phyloP scores from a whole-genome alignment of 371 early-diverging fungal genomes.

The Actinomortierella wolfii region DNA sequence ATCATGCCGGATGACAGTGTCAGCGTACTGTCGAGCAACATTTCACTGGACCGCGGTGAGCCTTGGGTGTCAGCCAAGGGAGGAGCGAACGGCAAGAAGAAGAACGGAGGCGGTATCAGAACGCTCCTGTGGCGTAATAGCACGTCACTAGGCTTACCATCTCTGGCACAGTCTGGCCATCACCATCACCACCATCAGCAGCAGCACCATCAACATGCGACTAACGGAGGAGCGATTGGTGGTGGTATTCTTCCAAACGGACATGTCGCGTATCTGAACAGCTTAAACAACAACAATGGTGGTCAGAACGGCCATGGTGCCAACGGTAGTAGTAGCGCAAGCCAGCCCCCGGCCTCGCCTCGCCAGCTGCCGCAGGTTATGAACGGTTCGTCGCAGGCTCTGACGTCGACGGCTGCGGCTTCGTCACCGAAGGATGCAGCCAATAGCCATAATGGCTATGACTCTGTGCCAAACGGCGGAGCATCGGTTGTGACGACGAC shows the following conservation, averaged over 20 bases:
- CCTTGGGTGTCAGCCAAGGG: constrained; percentile 40
- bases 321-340: too few species aligned
- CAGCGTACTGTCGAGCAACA: constrained; percentile 43
- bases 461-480: constrained; percentile 7
- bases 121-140: constrained; percentile 42
- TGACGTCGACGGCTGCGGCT: constrained; percentile 16
- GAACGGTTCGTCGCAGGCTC: constrained; percentile 28
- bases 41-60: constrained; percentile 36
- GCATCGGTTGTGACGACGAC: too few species aligned
- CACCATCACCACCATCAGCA: constrained; percentile 31
- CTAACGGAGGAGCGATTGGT: too few species aligned
- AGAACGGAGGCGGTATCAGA: constrained; percentile 27
- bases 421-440: constrained; percentile 4
- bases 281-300: too few species aligned
- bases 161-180: background rate
- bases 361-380: constrained; percentile 29
- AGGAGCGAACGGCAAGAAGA: constrained; percentile 33
- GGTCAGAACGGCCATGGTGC: too few species aligned
- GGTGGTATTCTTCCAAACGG: too few species aligned
- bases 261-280: too few species aligned
- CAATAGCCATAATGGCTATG: background rate
- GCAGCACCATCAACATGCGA: constrained; percentile 9
- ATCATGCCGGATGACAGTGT: constrained; percentile 27
- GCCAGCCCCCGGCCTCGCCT: constrained; percentile 7
- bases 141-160: constrained; percentile 20